Evolutionary conservation across 495 filamentous ascomycete genomes (phyloP), one percentile per base, ranked within the genome.

Genomic region (Tuber aestivum): DNA sequence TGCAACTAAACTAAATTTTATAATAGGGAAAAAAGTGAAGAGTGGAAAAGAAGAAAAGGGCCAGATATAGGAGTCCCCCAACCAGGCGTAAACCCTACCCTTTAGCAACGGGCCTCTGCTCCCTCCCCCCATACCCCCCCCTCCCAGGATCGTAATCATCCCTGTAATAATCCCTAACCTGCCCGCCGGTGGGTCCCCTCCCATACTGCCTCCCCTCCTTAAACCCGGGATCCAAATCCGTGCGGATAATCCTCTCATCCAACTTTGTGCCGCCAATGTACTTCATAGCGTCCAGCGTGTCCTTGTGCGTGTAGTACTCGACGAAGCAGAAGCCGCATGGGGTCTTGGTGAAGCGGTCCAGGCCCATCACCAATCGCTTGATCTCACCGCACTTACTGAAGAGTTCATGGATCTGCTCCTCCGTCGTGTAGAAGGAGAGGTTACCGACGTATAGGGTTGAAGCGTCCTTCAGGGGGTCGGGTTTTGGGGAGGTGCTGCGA

Each of bases 251-350:
- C 76, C 95, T 90, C 85, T 99, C 95, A 84, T 99, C 95, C 44
- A 99, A 87, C 86, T 99, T 99, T n/a, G 95, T 99, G 48, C 95
- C 95, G 45, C 96, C 96, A 79, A 98, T 90, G 81, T 98, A 99
- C 84, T 98, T 98, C 91, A 99, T 91, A 83, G 94, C 97, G 81
- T 98, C 95, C 44, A 98, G 86, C 9, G 95, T 95, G 84, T 98
- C 95, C 80, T 95, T 91, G 82, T 98, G 94, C 21, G 90, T 98
- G 85, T 98, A 99, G 85, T 99, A 99, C 84, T 99, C 95, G 80
- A 99, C 95, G 82, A 99, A 99, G 86, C 95, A 99, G 86, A 99
- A 99, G 18, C 95, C 95, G 85, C 95, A 99, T 7, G 95, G 95
- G 23, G 95, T 99, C 85, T 99, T 99, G 85, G 91, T 92, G 86